A percentile compares a stretch with the other conserved stretches of the same genome.
Evolutionary conservation across 805 yeast genomes (phyloP).

Genomic region (Lachancea dasiensis): DNA sequence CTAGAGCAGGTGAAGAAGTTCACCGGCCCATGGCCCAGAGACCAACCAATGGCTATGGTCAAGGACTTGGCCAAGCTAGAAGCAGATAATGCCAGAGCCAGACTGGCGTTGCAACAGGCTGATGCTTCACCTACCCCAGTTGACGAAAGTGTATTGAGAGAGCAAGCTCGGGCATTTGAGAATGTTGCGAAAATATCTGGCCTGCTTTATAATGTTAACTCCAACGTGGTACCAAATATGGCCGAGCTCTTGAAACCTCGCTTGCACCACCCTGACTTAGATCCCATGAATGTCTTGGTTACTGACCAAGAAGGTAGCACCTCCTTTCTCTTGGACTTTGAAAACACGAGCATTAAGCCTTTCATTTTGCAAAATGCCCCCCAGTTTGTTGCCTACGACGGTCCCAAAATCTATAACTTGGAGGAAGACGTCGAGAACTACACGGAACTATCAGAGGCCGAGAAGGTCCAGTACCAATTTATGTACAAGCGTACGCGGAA

Average conservation of each 20-base stretch:
- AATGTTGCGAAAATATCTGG: conserved; percentile 53
- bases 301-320: conserved; percentile 34
- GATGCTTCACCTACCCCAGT: conserved; percentile 42
- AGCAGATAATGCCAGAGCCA: conserved; percentile 50
- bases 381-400: conserved; percentile 76
- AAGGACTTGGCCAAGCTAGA: conserved; percentile 61
- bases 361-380: conserved; percentile 75
- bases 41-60: conserved; percentile 56
- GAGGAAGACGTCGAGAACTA: conserved; percentile 70
- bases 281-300: conserved; percentile 78
- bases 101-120: conserved; percentile 50
- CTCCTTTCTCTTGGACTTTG: conserved; percentile 71
- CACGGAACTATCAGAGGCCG: conserved; percentile 59
- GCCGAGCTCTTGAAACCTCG: conserved; percentile 65
- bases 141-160: conserved; percentile 41
- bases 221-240: conserved; percentile 55
- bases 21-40: conserved; percentile 71
- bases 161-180: conserved; percentile 56
- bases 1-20: conserved; percentile 42
- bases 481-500: conserved; percentile 88
- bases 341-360: conserved; percentile 75
- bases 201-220: conserved; percentile 46
- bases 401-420: conserved; percentile 76
- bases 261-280: conserved; percentile 74
- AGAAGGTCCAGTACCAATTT: conserved; percentile 75